These are phyloP conservation scores for Debaryomycetaceae sp. DNA, from an alignment of 1,139 yeast species.

Conservation along the genomic window DNA sequence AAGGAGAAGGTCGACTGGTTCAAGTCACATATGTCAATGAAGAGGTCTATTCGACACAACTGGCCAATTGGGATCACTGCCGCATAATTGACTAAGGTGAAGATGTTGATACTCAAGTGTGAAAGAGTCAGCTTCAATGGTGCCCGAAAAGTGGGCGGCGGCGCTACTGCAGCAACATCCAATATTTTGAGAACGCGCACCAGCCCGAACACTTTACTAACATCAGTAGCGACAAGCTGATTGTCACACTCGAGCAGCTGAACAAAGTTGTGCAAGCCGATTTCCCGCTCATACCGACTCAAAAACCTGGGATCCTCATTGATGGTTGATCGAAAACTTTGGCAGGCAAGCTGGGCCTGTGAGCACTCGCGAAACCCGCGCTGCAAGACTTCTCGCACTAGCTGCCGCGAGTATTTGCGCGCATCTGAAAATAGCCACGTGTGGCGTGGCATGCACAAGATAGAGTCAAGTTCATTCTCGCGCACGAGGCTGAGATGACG, in stretches of 20 bases:
- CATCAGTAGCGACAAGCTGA: constrained; percentile 14
- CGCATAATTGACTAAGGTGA: too few relatives aligned
- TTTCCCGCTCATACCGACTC: constrained; percentile 16
- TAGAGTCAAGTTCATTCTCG: constrained; percentile 25
- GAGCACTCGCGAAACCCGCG: constrained; percentile 17
- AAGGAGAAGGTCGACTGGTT: too few relatives aligned
- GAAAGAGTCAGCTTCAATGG: too few relatives aligned
- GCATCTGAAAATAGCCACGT: constrained; percentile 21
- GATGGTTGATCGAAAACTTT: constrained; percentile 15
- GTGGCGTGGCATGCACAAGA: constrained; percentile 19
- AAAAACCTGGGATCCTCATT: constrained; percentile 14
- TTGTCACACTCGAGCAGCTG: constrained; percentile 25
- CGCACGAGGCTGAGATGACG: constrained; percentile 22
- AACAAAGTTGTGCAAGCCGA: constrained; percentile 19
- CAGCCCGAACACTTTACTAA: constrained; percentile 17
- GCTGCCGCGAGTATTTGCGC: constrained; percentile 18
- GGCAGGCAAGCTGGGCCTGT: constrained; percentile 18
- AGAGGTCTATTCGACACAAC: too few relatives aligned
- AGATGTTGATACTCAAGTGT: too few relatives aligned
- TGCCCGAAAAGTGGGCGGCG: too few relatives aligned
- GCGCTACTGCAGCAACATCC: too few relatives aligned
- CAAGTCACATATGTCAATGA: too few relatives aligned
- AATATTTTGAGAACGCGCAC: constrained; percentile 20
- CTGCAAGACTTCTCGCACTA: constrained; percentile 19
- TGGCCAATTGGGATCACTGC: too few relatives aligned